These are phyloP conservation scores for Carex kokanica DNA, from an alignment of 176 grass and related monocot genomes.

Conservation along the genomic window DNA sequence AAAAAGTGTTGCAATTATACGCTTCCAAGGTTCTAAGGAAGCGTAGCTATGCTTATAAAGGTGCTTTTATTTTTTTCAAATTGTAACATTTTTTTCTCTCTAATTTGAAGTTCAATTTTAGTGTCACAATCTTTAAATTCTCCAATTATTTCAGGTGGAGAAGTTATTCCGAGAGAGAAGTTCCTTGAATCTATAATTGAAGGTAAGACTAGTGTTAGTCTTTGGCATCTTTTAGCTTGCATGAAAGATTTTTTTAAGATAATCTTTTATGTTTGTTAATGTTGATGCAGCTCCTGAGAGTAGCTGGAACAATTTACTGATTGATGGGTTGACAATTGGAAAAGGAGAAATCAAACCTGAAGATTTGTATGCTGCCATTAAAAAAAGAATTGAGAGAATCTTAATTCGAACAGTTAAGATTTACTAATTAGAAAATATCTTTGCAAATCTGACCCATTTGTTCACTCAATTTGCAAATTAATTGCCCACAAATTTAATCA, in stretches of 20 bases:
- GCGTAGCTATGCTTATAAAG: conserved; percentile 85
- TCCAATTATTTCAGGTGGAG: conserved; percentile 36
- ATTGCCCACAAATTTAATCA: background rate
- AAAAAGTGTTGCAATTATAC: conserved; percentile 86
- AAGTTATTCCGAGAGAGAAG: conserved; percentile 65
- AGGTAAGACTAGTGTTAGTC: conserved; percentile 31
- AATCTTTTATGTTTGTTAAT: conserved; percentile 13
- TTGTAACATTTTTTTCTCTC: background rate
- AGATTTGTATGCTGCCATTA: conserved; percentile 66
- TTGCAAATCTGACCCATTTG: background rate
- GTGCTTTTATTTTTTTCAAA: conserved; percentile 32
- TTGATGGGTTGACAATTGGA: conserved; percentile 74
- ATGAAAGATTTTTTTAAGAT: conserved; percentile 15
- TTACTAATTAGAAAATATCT: background rate
- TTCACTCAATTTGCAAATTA: background rate
- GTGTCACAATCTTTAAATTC: conserved; percentile 2
- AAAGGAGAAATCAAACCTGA: conserved; percentile 73
- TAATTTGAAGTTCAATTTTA: background rate
- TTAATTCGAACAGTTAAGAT: conserved; percentile 84
- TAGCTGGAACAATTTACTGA: conserved; percentile 71
- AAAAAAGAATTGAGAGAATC: conserved; percentile 83
- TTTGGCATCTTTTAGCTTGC: background rate
- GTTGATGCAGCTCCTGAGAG: conserved; percentile 54
- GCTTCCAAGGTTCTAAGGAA: conserved; percentile 75
- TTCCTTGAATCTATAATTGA: conserved; percentile 88